phyloP scores from a whole-genome alignment of 2,329 filamentous ascomycete genomes.

The Colletotrichum sp. region DNA sequence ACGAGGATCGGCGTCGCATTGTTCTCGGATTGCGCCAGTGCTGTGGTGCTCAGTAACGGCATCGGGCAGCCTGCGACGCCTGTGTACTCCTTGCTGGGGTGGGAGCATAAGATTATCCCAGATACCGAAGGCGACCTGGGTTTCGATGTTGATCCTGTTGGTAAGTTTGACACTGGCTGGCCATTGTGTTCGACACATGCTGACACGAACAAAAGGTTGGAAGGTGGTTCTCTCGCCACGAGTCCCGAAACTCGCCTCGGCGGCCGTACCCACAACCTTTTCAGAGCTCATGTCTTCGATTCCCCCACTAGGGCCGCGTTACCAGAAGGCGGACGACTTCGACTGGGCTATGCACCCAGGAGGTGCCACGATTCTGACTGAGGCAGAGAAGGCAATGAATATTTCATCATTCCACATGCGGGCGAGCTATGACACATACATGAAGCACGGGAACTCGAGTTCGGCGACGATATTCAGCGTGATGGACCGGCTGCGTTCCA shows the following conservation, averaged over 20 bases:
- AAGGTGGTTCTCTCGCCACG: slow-evolving; percentile 68
- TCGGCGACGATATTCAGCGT: slow-evolving; percentile 75
- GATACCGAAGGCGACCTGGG: slow-evolving; percentile 67
- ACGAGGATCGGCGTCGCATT: slow-evolving; percentile 69
- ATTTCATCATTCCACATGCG: slow-evolving; percentile 69
- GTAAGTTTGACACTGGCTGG: slow-evolving; percentile 36
- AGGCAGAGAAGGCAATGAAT: slow-evolving; percentile 62
- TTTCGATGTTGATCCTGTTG: slow-evolving; percentile 68
- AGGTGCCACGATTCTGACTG: slow-evolving; percentile 68
- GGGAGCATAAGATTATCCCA: slow-evolving; percentile 67
- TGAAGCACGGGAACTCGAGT: slow-evolving; percentile 71
- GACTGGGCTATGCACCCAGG: slow-evolving; percentile 79
- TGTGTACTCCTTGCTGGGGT: slow-evolving; percentile 67
- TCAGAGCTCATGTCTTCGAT: slow-evolving; percentile 55
- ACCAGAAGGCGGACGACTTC: slow-evolving; percentile 59
- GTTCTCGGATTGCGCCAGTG: slow-evolving; percentile 75
- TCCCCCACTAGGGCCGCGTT: slow-evolving; percentile 46
- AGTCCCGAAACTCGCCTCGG: slow-evolving; percentile 62
- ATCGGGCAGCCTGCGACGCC: slow-evolving; percentile 51
- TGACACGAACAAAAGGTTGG: slow-evolving; percentile 52
- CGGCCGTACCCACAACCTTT: slow-evolving; percentile 59
- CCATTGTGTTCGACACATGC: background rate
- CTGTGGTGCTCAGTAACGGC: slow-evolving; percentile 67
- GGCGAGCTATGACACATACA: slow-evolving; percentile 73
- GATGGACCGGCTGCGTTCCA: slow-evolving; percentile 62